Conservation (phyloP, 495 filamentous ascomycete species). For the Penicillium malachiteum region DNA sequence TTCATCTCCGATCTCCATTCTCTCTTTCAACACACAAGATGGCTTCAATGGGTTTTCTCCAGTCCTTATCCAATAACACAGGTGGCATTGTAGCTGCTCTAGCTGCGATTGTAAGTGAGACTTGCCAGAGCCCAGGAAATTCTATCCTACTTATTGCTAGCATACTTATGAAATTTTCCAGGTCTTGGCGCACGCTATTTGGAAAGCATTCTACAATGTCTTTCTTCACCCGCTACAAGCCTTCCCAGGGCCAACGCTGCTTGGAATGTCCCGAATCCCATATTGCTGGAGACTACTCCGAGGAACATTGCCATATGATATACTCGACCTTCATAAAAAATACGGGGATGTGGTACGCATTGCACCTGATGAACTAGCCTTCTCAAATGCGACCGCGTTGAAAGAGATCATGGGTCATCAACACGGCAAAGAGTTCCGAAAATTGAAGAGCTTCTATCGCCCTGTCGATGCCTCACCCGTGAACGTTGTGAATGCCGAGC, state of each 20-base stretch:
- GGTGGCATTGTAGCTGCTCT: background rate
- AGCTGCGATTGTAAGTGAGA: background rate
- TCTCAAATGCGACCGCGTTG: slow-evolving; percentile 3
- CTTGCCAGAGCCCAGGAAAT: background rate
- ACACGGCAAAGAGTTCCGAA: background rate
- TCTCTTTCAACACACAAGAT: background rate
- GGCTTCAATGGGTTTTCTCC: background rate
- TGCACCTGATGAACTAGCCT: slow-evolving; percentile 9
- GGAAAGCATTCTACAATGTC: slow-evolving; percentile 2
- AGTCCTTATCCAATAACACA: background rate
- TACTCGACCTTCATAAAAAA: slow-evolving; percentile 1
- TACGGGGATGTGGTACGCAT: slow-evolving; percentile 10
- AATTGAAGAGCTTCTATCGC: background rate
- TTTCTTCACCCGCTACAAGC: slow-evolving; percentile 2
- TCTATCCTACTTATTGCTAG: background rate
- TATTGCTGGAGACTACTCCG: background rate
- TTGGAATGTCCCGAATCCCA: background rate
- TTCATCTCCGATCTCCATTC: background rate
- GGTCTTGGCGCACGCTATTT: background rate
- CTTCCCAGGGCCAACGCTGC: background rate
- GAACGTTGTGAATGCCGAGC: background rate
- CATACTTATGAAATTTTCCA: background rate
- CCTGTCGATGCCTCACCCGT: background rate
- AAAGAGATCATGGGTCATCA: slow-evolving; percentile 7
- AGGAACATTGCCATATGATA: background rate